Conservation (phyloP, 2,329 filamentous ascomycete genomes). For the Aspergillus aculeatinus region DNA sequence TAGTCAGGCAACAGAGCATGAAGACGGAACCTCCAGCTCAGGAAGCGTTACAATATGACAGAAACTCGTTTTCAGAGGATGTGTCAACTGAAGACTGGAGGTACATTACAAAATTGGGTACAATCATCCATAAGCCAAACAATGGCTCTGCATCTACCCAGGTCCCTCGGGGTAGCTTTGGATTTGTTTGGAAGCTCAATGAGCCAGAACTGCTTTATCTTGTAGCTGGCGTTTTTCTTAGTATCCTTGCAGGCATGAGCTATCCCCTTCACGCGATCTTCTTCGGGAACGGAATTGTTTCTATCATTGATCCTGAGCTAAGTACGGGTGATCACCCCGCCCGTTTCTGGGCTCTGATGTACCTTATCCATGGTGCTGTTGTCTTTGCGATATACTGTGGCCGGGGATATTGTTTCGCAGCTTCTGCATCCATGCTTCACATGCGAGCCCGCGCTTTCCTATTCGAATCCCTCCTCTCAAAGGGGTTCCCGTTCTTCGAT, state of each 20-base stretch:
- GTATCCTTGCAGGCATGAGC: conserved; percentile 11
- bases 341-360: conserved; percentile 15
- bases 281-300: conserved; percentile 16
- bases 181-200: conserved; percentile 6
- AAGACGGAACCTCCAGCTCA: conserved; percentile 42
- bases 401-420: conserved; percentile 15
- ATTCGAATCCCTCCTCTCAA: neutral
- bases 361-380: conserved; percentile 11
- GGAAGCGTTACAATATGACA: neutral
- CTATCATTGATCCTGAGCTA: conserved; percentile 9
- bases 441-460: conserved; percentile 9
- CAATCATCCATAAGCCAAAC: neutral
- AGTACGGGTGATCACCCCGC: conserved; percentile 10
- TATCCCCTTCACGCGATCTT: conserved; percentile 15
- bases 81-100: neutral
- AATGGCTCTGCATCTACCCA: neutral
- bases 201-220: conserved; percentile 1
- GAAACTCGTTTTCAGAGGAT: neutral
- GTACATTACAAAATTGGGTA: neutral
- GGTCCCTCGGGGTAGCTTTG: neutral
- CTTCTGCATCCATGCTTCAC: conserved; percentile 12
- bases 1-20: conserved; percentile 26
- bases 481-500: conserved; percentile 11
- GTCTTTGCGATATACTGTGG: conserved; percentile 10
- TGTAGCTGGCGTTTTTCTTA: conserved; percentile 7